Conservation (phyloP, 306 rosid species). For the Hylodesmum podocarpum region DNA sequence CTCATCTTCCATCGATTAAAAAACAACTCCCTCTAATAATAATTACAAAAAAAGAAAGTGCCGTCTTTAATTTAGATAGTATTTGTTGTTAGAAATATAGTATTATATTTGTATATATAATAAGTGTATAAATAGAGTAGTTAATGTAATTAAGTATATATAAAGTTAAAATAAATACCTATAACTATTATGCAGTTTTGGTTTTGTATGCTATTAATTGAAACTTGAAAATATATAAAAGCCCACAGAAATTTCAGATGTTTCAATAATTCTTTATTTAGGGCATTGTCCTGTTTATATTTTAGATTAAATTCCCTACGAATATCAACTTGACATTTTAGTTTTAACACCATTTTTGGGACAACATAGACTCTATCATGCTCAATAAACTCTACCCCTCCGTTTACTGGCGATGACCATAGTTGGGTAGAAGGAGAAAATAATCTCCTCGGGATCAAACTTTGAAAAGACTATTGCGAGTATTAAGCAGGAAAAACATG, state of each 20-base stretch:
- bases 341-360: neutral
- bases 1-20: too few relatives aligned
- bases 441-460: neutral
- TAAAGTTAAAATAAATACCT: neutral
- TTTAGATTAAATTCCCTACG: neutral
- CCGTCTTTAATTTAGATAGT: too few relatives aligned
- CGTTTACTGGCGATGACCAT: neutral
- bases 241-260: neutral
- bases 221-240: neutral
- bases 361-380: neutral
- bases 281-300: neutral
- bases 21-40: too few relatives aligned
- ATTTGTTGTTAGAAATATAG: too few relatives aligned
- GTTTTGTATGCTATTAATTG: neutral
- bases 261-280: neutral
- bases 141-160: too few relatives aligned
- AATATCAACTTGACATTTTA: neutral
- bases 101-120: too few relatives aligned
- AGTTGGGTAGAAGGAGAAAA: neutral
- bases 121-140: too few relatives aligned
- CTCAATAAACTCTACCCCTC: neutral
- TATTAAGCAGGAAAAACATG: neutral
- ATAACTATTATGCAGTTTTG: neutral
- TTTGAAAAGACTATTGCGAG: neutral
- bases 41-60: too few relatives aligned